phyloP scores from a whole-genome alignment of 2,329 filamentous ascomycete species.

The Pseudohalonectria lignicola region DNA sequence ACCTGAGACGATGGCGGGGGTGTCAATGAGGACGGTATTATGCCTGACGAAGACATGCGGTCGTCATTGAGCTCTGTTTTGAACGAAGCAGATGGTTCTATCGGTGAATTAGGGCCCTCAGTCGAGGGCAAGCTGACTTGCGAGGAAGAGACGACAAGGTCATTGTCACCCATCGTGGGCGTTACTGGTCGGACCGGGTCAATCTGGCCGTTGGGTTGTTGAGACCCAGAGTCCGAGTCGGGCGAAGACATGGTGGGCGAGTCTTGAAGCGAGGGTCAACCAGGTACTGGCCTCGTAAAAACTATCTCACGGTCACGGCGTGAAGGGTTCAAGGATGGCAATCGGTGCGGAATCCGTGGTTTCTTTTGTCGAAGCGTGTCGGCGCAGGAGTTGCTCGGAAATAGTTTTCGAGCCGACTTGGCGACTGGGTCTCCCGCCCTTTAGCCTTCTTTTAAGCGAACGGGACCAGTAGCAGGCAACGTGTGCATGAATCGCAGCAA shows the following conservation, averaged over 20 bases:
- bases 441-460: too few relatives aligned
- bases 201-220: background rate
- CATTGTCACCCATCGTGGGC: conserved; percentile 10
- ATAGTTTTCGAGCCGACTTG: too few relatives aligned
- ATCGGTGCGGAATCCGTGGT: too few relatives aligned
- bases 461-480: too few relatives aligned
- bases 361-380: too few relatives aligned
- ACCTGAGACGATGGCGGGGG: conserved; percentile 46
- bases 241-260: conserved; percentile 1
- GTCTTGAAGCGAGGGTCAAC: background rate
- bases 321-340: too few relatives aligned
- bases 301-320: too few relatives aligned
- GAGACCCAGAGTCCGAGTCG: background rate
- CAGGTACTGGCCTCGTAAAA: too few relatives aligned
- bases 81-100: conserved; percentile 36
- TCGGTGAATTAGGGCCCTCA: conserved; percentile 41
- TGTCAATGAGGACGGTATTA: conserved; percentile 47
- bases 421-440: too few relatives aligned
- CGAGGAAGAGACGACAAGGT: conserved; percentile 23
- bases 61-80: conserved; percentile 39
- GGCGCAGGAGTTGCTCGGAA: too few relatives aligned
- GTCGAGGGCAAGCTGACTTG: conserved; percentile 47
- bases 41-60: conserved; percentile 19
- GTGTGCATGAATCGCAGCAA: too few relatives aligned
- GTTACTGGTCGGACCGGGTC: conserved; percentile 1